Base-by-base conservation (phyloP, 306 rosid species). In the Sicyos edulis region DNA sequence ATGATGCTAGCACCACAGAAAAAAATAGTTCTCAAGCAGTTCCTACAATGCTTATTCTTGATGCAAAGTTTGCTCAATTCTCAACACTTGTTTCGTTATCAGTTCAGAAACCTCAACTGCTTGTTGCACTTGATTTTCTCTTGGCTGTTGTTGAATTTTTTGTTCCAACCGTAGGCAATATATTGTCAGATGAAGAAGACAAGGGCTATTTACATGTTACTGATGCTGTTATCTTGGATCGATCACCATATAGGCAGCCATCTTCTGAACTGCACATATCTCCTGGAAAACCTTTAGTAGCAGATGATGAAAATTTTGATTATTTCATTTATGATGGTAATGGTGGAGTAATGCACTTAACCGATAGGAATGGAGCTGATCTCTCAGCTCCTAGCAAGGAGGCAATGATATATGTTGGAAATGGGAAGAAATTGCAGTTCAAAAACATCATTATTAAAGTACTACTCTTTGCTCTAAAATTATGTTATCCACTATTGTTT, bases 61-160 rank as follows among this genome's bases (percentile, higher is more conserved):
- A 93, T 83, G 85, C 85, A 42, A 93, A 85, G 79, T 81, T 88
- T 71, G 76, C 78, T 66, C 89, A 76, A 67, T 77, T 74, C 56
- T 86, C 88, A 73, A 91, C 88, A 20, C 78, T 78, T 70, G 80
- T 91, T 78, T 88, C 95, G 45, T 45, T 93, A 75, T 84, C 91
- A 45, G 73, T 93, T 76, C 99, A 93, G 82, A 86, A 96, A 83
- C 99, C 97, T 71, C 96, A 88, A 78, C 80, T 93, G 76, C 95
- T 93, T 58, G 97, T 93, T 77, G 92, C 96, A 50, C 91, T 93
- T 67, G 99, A 93, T 82, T 93, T 93, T 84, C 89, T 93, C 69
- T 95, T 91, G 65, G 99, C 95, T 42, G 91, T 93, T 6, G 91
- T 77, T 77, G 97, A 91, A 89, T 93, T 93, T 77, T 93, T 93